Evolutionary conservation across 2,329 filamentous ascomycete species (phyloP), one percentile per base, ranked within the genome.

Genomic region (Colletotrichum viniferum): DNA sequence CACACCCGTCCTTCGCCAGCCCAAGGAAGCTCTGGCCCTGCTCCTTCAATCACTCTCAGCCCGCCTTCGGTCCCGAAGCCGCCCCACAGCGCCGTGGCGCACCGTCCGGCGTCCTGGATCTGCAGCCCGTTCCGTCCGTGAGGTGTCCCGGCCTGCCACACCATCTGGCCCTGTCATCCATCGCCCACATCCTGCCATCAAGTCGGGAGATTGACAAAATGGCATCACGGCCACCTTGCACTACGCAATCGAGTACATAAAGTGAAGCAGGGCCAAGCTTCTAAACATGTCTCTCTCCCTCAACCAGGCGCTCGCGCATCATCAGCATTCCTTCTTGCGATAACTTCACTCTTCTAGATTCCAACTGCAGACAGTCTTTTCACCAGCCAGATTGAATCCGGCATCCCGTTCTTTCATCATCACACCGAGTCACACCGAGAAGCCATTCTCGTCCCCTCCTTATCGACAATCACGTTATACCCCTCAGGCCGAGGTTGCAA

Each of bases 31-130:
- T 36, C n/a, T 43, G 14, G 16, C 8, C n/a, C 24, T 36, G 26
- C 34, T 5, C 62, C 16, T 64, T 28, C 36, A 52, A 10, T 52
- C 13, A 36, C 9, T 8, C 18, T 55, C 56, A 24, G 56, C 24
- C 36, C 56, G 67, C 56, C 34, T n/a, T 34, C 32, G 36, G 32
- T n/a, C 55, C 36, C 36, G 30, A 56, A 38, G 28, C 52, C 38
- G 38, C 55, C 52, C 12, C 28, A 9, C 36, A 56, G 52, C 14
- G 12, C 58, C 58, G 43, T 58, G 56, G 70, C 70, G 70, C 14
- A 56, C 58, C 55, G 7, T 69, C 71, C 65, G 71, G 65, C 56
- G 65, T 73, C 64, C 65, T n/a, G 58, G 56, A 43, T 73, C 55
- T 36, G 28, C 16, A 13, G 28, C 18, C 70, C 36, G 56, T 13